Base-by-base conservation (phyloP, 2,329 filamentous ascomycete species). In the Pestalotiopsis fici region DNA sequence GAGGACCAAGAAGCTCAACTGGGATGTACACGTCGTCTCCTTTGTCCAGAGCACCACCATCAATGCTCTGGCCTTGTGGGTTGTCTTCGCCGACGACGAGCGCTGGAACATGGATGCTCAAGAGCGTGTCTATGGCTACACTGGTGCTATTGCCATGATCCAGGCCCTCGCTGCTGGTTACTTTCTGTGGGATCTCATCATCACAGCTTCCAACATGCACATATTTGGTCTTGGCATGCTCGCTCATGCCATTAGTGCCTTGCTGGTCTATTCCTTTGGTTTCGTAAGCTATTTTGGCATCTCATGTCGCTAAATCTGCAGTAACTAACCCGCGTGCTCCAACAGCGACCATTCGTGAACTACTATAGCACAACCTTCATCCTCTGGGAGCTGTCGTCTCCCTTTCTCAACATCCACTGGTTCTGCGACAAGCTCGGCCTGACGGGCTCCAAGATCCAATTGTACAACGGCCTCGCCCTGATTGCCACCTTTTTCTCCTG, bases 351-450 rank as follows among this genome's bases (percentile, higher is more conserved):
- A 2, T 95, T 95, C 75, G 86, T 95, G 71, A 95, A 95, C 82
- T 95, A 90, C 83, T 97, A 96, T 79, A 91, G 88, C 66, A 87
- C 87, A 66, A 88, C 89, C 68, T 97, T 97, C 79, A 93, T 97
- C 74, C 90, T 96, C 67, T 97, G 94, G 87, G 93, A 97, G 79
- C 87, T 97, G 50, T 95, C 92, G 28, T 92, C 91, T 4, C 93
- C 93, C 7, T 95, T 96, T 79, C 86, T 96, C 67, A 97, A 97
- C 77, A 87, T 95, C 76, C 93, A 97, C 83, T 97, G 93, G 93
- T 96, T 96, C 83, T 93, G 92, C 80, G 93, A 97, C 81, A 97
- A 97, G 83, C 83, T 95, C 68, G 87, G 89, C 74, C 90, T 94
- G 85, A 96, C 93, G 0, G 93, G 93, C 43, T 90, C 90, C 23